Conservation (phyloP, 495 filamentous ascomycete species). For the Neurospora sp. region DNA sequence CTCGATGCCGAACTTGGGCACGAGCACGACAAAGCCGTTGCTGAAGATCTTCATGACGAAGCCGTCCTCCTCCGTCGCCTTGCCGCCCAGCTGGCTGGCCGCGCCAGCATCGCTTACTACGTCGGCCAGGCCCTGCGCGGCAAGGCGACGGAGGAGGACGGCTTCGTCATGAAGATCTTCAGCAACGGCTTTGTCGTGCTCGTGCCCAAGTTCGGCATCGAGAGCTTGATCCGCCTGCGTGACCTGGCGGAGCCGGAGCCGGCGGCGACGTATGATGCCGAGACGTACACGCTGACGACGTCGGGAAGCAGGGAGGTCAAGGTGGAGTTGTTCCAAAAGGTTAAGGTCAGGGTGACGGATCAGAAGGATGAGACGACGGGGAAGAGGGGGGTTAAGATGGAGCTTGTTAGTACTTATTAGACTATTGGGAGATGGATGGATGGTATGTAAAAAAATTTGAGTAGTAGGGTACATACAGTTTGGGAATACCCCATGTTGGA, state of each 20-base stretch:
- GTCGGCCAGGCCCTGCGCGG: conserved; percentile 92
- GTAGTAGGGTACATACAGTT: background rate
- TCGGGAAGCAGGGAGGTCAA: conserved; percentile 44
- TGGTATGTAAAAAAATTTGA: background rate
- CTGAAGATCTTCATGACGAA: too few relatives aligned
- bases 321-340: conserved; percentile 83
- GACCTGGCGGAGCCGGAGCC: conserved; percentile 72
- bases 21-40: too few relatives aligned
- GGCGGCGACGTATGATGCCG: conserved; percentile 69
- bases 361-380: conserved; percentile 88
- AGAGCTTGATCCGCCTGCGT: conserved; percentile 74
- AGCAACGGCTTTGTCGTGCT: conserved; percentile 95
- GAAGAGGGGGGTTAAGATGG: conserved; percentile 77
- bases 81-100: conserved; percentile 86
- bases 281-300: conserved; percentile 62
- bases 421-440: background rate
- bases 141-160: conserved; percentile 72
- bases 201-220: conserved; percentile 90
- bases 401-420: conserved; percentile 38
- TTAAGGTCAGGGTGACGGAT: conserved; percentile 77
- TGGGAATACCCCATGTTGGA: background rate
- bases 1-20: too few relatives aligned
- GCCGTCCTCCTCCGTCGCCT: too few relatives aligned
- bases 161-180: conserved; percentile 93
- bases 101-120: conserved; percentile 91